Evolutionary conservation across 345 rosid genomes (phyloP).

Genomic region (Eucalyptus erythrocorys): DNA sequence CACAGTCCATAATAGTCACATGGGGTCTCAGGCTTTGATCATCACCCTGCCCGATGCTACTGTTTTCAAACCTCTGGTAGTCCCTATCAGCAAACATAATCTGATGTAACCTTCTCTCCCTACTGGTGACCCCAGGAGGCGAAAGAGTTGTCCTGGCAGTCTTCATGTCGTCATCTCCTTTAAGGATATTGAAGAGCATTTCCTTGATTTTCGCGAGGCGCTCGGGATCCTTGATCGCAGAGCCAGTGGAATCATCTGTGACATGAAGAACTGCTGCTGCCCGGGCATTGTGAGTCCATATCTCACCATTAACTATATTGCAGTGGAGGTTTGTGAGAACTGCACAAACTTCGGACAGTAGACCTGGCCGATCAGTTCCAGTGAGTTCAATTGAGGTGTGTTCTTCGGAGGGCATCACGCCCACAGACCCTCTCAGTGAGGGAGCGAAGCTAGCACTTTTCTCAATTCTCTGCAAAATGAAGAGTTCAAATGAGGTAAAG

Average conservation of each 20-base stretch:
- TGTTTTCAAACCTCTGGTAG: slow-evolving; percentile 1
- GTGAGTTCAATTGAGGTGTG: slow-evolving; percentile 30
- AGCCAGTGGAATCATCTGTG: slow-evolving; percentile 18
- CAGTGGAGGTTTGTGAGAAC: slow-evolving; percentile 31
- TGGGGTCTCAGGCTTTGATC: slow-evolving; percentile 3
- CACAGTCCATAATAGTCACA: slow-evolving; percentile 20
- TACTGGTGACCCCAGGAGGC: slow-evolving; percentile 6
- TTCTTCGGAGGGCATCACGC: slow-evolving; percentile 16
- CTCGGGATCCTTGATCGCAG: slow-evolving; percentile 19
- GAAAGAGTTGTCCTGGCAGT: slow-evolving; percentile 14
- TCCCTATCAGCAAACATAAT: slow-evolving; percentile 41
- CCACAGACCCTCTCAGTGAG: slow-evolving; percentile 20
- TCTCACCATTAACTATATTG: slow-evolving; percentile 32
- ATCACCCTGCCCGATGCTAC: neutral
- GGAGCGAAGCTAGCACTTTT: slow-evolving; percentile 4
- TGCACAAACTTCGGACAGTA: slow-evolving; percentile 39
- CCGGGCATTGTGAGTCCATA: slow-evolving; percentile 42
- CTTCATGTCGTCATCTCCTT: slow-evolving; percentile 1
- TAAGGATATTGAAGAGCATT: slow-evolving; percentile 18
- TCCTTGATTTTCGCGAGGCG: slow-evolving; percentile 19
- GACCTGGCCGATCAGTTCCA: slow-evolving; percentile 38
- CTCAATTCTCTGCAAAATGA: slow-evolving; percentile 24
- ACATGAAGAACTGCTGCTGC: slow-evolving; percentile 30
- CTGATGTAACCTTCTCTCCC: slow-evolving; percentile 32
- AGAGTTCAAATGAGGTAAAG: neutral